Conservation (phyloP, 2,329 filamentous ascomycete genomes). For the Drechslera avenae region DNA sequence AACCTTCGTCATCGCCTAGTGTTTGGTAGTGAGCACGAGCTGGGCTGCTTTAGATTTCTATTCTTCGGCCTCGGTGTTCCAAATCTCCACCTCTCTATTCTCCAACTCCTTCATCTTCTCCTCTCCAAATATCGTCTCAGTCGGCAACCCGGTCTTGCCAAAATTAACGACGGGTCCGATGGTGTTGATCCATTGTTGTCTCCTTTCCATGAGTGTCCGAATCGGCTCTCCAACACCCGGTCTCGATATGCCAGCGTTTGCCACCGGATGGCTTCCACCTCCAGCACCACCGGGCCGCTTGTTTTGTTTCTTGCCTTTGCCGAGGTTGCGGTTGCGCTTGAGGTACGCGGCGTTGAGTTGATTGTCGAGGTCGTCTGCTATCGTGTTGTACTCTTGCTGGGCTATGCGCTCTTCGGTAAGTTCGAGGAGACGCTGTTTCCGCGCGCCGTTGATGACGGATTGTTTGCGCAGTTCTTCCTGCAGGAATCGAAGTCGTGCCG, state of each 20-base stretch:
- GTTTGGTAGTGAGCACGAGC: not conserved
- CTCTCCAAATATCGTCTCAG: conserved; percentile 76
- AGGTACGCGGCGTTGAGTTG: conserved; percentile 95
- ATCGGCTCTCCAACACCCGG: conserved; percentile 85
- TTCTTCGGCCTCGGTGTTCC: conserved; percentile 76
- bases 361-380: conserved; percentile 92
- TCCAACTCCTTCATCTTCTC: conserved; percentile 74
- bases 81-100: conserved; percentile 76
- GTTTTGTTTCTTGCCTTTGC: conserved; percentile 86
- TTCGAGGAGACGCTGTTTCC: conserved; percentile 84
- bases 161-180: conserved; percentile 91
- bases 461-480: conserved; percentile 83
- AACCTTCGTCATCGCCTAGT: not conserved
- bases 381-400: conserved; percentile 94
- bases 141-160: conserved; percentile 76
- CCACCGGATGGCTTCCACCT: conserved; percentile 66
- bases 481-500: conserved; percentile 82
- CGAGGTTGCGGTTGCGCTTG: conserved; percentile 91
- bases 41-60: conserved; percentile 34
- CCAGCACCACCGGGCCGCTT: conserved; percentile 78
- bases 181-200: conserved; percentile 85
- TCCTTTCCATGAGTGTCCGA: conserved; percentile 88
- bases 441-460: conserved; percentile 85
- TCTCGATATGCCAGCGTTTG: conserved; percentile 42
- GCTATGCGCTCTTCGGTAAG: conserved; percentile 92